phyloP scores from a whole-genome alignment of 2,329 filamentous ascomycete genomes.

The Diaporthe capsici region DNA sequence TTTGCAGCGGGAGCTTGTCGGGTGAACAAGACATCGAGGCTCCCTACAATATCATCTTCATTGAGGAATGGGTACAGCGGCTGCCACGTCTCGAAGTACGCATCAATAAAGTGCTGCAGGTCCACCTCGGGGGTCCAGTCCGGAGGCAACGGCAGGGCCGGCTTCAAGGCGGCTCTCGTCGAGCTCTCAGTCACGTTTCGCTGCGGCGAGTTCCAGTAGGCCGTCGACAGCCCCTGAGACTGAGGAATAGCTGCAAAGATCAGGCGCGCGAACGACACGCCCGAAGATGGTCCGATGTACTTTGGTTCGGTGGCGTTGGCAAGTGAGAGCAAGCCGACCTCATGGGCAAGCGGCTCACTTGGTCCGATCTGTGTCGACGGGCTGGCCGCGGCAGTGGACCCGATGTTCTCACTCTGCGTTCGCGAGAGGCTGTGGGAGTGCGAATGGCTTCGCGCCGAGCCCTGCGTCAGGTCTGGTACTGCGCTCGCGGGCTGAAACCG shows the following conservation, averaged over 20 bases:
- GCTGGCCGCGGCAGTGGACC: constrained; percentile 10
- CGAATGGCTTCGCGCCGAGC: neutral
- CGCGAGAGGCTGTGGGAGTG: constrained; percentile 19
- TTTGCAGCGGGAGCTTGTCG: constrained; percentile 42
- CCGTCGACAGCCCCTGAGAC: constrained; percentile 41
- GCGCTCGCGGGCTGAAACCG: constrained; percentile 1
- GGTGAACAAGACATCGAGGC: constrained; percentile 44
- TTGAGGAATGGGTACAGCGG: constrained; percentile 49
- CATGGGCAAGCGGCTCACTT: constrained; percentile 45
- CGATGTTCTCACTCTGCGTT: constrained; percentile 1
- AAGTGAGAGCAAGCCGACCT: constrained; percentile 47
- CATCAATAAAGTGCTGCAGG: constrained; percentile 43
- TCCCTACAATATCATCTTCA: constrained; percentile 45
- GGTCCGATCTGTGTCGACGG: constrained; percentile 41
- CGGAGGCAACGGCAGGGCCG: constrained; percentile 32
- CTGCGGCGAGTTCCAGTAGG: constrained; percentile 23
- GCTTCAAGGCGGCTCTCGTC: constrained; percentile 7
- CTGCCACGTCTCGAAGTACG: constrained; percentile 48
- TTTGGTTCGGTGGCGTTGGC: constrained; percentile 47
- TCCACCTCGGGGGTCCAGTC: constrained; percentile 43
- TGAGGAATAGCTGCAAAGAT: constrained; percentile 45
- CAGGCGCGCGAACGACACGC: constrained; percentile 46
- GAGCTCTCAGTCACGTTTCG: neutral
- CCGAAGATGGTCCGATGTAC: constrained; percentile 48
- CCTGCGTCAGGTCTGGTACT: constrained; percentile 19